A percentile compares a stretch with the other conserved stretches of the same genome.
Evolutionary conservation across 1,284 basidiomycete genomes (phyloP).

Genomic region (Gomphus bonarii): DNA sequence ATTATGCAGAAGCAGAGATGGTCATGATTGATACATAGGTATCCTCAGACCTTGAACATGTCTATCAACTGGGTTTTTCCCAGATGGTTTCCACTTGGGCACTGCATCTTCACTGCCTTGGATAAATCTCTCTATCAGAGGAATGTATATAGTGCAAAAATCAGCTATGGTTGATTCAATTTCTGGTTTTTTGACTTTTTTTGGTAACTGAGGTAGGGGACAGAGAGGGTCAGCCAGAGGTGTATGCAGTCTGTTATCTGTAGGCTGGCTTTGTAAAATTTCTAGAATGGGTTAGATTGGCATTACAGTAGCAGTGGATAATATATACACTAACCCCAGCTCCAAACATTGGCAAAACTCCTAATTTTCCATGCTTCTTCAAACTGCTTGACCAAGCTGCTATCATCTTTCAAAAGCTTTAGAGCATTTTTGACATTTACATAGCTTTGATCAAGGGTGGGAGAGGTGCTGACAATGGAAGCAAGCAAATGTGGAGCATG

Average conservation of each 20-base stretch:
- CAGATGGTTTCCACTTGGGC: background rate
- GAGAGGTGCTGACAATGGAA: too few species aligned
- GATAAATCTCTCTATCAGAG: background rate
- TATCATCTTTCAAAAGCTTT: background rate
- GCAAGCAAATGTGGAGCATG: too few species aligned
- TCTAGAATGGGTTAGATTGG: background rate
- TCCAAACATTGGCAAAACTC: background rate
- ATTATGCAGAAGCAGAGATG: background rate
- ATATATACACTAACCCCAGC: background rate
- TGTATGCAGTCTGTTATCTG: too few species aligned
- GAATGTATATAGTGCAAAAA: background rate
- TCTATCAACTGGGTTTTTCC: background rate
- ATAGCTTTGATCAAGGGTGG: too few species aligned
- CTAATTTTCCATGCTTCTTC: background rate
- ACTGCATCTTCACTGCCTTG: background rate
- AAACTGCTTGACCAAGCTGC: background rate
- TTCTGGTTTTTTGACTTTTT: too few species aligned
- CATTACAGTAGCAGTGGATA: background rate
- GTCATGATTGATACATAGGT: background rate
- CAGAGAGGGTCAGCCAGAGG: too few species aligned
- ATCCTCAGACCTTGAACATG: background rate
- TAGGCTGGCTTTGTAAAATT: background rate
- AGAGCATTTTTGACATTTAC: too few species aligned
- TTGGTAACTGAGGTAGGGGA: too few species aligned
- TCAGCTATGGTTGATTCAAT: background rate